phyloP scores from a whole-genome alignment of 1,284 basidiomycete species.

The Sphaerobolus stellatus region DNA sequence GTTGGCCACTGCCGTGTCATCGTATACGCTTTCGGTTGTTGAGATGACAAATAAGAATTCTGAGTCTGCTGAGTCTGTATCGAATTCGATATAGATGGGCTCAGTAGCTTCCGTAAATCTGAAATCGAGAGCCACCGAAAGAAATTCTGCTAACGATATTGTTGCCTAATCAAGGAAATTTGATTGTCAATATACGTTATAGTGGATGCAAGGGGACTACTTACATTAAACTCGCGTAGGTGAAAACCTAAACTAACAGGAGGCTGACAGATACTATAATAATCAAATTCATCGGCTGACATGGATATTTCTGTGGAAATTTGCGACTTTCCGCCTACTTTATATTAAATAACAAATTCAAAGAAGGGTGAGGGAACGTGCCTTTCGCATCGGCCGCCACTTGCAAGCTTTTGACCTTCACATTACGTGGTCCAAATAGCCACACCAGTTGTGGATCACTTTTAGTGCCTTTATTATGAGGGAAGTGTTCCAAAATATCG shows the following conservation, averaged over 20 bases:
- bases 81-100: constrained; percentile 72
- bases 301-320: constrained; percentile 72
- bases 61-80: constrained; percentile 50
- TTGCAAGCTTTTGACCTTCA: constrained; percentile 66
- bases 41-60: constrained; percentile 72
- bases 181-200: constrained; percentile 7
- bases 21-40: constrained; percentile 47
- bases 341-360: neutral
- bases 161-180: constrained; percentile 53
- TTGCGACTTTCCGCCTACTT: constrained; percentile 52
- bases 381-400: constrained; percentile 64
- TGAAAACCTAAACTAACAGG: constrained; percentile 74
- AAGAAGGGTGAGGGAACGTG: constrained; percentile 25
- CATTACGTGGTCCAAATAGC: constrained; percentile 65
- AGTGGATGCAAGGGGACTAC: constrained; percentile 20
- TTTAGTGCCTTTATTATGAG: constrained; percentile 55
- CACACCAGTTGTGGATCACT: constrained; percentile 75
- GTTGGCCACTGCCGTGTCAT: neutral
- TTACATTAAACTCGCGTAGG: constrained; percentile 76
- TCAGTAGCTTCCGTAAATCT: constrained; percentile 70
- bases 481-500: constrained; percentile 81
- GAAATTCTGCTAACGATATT: constrained; percentile 71
- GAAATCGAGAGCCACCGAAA: constrained; percentile 59
- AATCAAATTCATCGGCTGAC: constrained; percentile 72
- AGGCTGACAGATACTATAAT: constrained; percentile 59